phyloP scores from a whole-genome alignment of 768 basidiomycete species.

The Boletus sp. region DNA sequence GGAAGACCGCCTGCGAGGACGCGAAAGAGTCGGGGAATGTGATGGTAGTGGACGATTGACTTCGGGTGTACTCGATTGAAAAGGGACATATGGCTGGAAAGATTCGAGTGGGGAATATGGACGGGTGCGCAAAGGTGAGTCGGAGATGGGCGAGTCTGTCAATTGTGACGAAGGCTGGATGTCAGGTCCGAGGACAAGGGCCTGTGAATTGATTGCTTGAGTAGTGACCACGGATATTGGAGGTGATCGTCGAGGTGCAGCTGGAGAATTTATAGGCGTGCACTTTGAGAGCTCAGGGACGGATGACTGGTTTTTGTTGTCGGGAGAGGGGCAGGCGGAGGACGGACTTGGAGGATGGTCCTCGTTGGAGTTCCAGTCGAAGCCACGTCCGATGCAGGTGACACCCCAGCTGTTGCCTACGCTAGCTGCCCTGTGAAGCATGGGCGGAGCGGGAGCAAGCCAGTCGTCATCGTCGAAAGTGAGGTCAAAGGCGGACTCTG shows the following conservation, averaged over 20 bases:
- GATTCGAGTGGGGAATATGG: constrained; percentile 30
- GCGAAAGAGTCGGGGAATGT: constrained; percentile 55
- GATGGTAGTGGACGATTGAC: constrained; percentile 31
- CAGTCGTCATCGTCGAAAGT: constrained; percentile 71
- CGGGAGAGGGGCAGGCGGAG: constrained; percentile 5
- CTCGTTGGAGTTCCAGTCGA: constrained; percentile 60
- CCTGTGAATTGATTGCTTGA: constrained; percentile 26
- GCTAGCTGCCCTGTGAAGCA: constrained; percentile 60
- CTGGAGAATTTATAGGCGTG: constrained; percentile 6
- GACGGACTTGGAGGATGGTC: constrained; percentile 24
- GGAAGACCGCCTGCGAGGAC: constrained; percentile 73
- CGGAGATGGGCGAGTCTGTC: constrained; percentile 28
- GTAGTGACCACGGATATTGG: constrained; percentile 15
- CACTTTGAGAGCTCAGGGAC: constrained; percentile 13
- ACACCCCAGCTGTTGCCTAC: constrained; percentile 82
- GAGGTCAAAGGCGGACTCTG: constrained; percentile 56
- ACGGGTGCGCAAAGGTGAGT: constrained; percentile 33
- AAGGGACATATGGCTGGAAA: constrained; percentile 19
- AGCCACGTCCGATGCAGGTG: constrained; percentile 79
- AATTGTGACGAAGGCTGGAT: constrained; percentile 29
- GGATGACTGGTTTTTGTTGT: constrained; percentile 4
- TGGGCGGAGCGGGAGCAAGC: constrained; percentile 48
- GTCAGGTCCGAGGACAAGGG: constrained; percentile 22
- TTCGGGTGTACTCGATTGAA: constrained; percentile 18
- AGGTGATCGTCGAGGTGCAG: constrained; percentile 10